phyloP scores from a whole-genome alignment of 78 protist species.

The Dictyostelium purpureum region DNA sequence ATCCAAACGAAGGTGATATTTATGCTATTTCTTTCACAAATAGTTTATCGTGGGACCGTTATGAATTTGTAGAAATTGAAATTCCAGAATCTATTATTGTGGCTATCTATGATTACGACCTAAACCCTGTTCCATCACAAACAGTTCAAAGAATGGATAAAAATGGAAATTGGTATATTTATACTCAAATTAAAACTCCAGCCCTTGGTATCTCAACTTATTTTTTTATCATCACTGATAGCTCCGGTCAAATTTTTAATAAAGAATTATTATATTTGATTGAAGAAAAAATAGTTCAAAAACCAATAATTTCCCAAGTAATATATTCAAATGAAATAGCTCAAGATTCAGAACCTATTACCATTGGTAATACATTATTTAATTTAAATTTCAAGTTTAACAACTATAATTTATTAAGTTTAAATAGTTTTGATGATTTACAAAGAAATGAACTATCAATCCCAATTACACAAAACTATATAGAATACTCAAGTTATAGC shows the following conservation, averaged over 20 bases:
- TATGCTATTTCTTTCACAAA: conserved; percentile 26
- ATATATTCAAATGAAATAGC: neutral
- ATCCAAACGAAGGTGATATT: neutral
- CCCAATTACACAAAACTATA: neutral
- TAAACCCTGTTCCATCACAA: conserved; percentile 22
- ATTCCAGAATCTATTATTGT: neutral
- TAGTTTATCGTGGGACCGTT: conserved; percentile 54
- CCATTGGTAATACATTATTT: conserved; percentile 24
- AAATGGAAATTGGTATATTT: neutral
- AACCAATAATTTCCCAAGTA: neutral
- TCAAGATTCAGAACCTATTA: too few species aligned
- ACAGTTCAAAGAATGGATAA: conserved; percentile 11
- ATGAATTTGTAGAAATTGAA: conserved; percentile 6
- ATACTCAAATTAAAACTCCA: conserved; percentile 18
- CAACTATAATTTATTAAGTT: neutral
- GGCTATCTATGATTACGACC: conserved; percentile 9
- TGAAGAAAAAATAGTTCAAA: neutral
- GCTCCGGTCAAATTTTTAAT: neutral
- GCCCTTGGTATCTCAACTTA: conserved; percentile 64
- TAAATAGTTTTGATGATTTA: conserved; percentile 25
- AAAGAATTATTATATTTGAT: neutral
- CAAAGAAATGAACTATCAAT: neutral
- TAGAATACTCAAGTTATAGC: neutral
- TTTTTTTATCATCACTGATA: conserved; percentile 4
- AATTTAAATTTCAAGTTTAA: conserved; percentile 20